Evolutionary conservation across 768 basidiomycete genomes (phyloP), one percentile per base, ranked within the genome.

Genomic region (Tricholoma sp.): DNA sequence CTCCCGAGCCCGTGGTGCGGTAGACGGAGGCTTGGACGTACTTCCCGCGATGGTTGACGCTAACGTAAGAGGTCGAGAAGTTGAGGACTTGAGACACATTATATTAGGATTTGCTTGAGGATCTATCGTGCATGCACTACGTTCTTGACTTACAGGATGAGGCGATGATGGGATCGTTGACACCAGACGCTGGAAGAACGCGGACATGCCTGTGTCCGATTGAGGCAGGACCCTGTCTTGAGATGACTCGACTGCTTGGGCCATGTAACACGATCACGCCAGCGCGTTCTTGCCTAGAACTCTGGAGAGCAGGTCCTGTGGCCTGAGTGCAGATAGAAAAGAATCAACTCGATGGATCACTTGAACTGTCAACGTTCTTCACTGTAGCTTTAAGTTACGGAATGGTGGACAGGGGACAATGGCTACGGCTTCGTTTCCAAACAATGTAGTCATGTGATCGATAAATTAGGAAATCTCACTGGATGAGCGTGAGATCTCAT

Each of bases 131-230:
- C 55, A 54, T 55, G 39, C 59, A 65, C 64, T 68, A 65, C 67
- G 63, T 60, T 68, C 66, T 65, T 57, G 67, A 76, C 74, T 75
- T 67, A 76, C 72, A 59, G 68, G 66, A 61, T 57, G 50, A 32
- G 61, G 58, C 37, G 59, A 52, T 32, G 61, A 57, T 56, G 55
- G 56, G 42, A 62, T 57, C 48, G 31, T 47, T 36, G 54, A 57
- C 52, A 54, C 57, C 29, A 57, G 41, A 52, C 56, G 67, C 67
- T 58, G 66, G 63, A 54, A 42, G 52, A 54, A 33, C 20, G 45
- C 24, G 18, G 52, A 44, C 52, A 44, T 24, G 50, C 32, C 48
- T 17, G 37, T n/a, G 36, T 52, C 63, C 58, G 61, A 61, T 62
- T 60, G 47, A 39, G 57, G 60, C 52, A 65, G 59, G 24, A 53